Evolutionary conservation across 345 rosid species (phyloP).

Genomic region (Iberis pinnata): DNA sequence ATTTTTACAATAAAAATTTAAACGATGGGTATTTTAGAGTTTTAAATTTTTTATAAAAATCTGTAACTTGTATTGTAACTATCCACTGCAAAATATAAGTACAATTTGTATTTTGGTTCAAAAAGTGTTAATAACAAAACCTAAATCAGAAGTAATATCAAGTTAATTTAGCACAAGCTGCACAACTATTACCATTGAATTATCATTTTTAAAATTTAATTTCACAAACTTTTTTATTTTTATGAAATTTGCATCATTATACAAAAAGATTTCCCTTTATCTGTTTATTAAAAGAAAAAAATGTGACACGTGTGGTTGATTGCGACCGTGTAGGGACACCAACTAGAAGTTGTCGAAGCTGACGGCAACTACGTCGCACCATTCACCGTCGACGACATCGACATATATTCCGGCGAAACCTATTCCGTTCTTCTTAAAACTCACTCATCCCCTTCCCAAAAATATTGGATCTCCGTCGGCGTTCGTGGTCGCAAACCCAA

Average conservation of each 20-base stretch:
- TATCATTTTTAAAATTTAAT: too few relatives aligned
- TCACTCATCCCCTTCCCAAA: constrained; percentile 32
- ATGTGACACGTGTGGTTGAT: constrained; percentile 16
- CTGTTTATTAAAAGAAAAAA: not conserved
- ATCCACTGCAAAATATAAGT: too few relatives aligned
- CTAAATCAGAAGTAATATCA: too few relatives aligned
- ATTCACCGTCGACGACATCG: constrained; percentile 43
- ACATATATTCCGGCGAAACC: constrained; percentile 76
- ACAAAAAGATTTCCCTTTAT: not conserved
- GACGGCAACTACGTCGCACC: constrained; percentile 77
- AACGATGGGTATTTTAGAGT: too few relatives aligned
- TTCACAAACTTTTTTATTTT: too few relatives aligned
- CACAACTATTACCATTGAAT: too few relatives aligned
- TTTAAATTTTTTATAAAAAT: too few relatives aligned
- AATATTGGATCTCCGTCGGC: constrained; percentile 53
- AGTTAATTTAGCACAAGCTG: too few relatives aligned
- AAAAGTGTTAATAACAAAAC: too few relatives aligned
- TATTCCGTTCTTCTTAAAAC: constrained; percentile 65
- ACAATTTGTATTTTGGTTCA: too few relatives aligned
- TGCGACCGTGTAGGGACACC: constrained; percentile 42
- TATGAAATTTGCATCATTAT: not conserved
- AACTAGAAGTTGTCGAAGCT: constrained; percentile 70
- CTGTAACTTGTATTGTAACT: too few relatives aligned
- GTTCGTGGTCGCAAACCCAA: constrained; percentile 58
- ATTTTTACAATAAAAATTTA: too few relatives aligned